These are phyloP conservation scores for Phoma herbarum DNA, from an alignment of 2,329 filamentous ascomycete species.

Conservation along the genomic window DNA sequence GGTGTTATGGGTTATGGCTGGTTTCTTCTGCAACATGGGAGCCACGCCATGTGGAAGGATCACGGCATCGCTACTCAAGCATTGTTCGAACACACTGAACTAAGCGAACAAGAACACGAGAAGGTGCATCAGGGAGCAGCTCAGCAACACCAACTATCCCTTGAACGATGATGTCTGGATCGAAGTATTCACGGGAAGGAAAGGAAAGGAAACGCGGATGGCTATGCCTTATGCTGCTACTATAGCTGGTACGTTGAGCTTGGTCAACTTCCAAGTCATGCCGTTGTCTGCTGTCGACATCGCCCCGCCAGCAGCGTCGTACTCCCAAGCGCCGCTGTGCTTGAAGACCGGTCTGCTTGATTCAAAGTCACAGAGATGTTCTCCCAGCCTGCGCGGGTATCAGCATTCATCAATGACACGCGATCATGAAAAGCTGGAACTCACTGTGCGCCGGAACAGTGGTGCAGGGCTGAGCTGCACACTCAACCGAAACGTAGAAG, in stretches of 20 bases:
- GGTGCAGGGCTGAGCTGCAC: conserved; percentile 28
- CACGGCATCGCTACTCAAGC: not conserved
- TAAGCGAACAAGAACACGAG: too few relatives aligned
- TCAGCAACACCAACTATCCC: not conserved
- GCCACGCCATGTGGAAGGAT: not conserved
- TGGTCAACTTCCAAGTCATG: conserved; percentile 32
- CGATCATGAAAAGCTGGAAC: not conserved
- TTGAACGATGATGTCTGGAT: not conserved
- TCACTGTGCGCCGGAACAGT: conserved; percentile 35
- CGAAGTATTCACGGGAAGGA: not conserved
- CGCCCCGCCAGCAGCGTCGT: conserved; percentile 25
- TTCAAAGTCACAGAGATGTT: conserved; percentile 27
- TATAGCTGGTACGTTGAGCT: conserved; percentile 13
- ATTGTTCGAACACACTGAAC: too few relatives aligned
- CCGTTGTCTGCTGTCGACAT: conserved; percentile 32
- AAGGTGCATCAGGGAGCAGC: not conserved
- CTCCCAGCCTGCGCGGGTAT: conserved; percentile 27
- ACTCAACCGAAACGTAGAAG: conserved; percentile 37
- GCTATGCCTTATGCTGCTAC: not conserved
- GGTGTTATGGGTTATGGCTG: too few relatives aligned
- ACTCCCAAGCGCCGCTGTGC: conserved; percentile 26
- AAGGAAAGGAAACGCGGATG: too few relatives aligned
- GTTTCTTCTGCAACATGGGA: too few relatives aligned
- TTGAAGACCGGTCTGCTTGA: conserved; percentile 26
- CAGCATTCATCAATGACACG: not conserved